Evolutionary conservation across 352 stramenopile genomes (phyloP), one percentile per base, ranked within the genome.

Genomic region (Phytopythium delawarense): DNA sequence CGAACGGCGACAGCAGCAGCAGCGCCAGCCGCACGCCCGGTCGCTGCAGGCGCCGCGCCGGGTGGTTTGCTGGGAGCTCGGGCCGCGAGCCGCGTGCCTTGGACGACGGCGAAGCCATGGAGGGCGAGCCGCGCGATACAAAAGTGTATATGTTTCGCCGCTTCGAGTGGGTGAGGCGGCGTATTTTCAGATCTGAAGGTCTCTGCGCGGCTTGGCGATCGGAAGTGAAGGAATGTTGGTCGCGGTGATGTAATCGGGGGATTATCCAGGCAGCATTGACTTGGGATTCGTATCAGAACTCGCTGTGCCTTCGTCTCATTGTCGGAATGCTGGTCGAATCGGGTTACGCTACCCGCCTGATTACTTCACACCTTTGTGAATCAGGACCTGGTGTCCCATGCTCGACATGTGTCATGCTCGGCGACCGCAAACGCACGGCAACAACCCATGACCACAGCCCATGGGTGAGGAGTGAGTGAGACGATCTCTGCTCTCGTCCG

Each of bases 1-100:
- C 34, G 16, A 91, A 69, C 13, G 81, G 81, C 21, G 71, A 55
- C 39, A 78, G 46, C 51, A 88, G 23, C 52, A 89, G 35, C 59
- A 87, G 52, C 50, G 66, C 18, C 12, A 75, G 4, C 4, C 64
- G 61, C 7, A 61, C 34, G 25, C n/a, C 56, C 2, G 50, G 51
- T 28, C 32, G 40, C 30, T 68, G 66, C 13, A 82, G 37, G 21
- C 59, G 56, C 25, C 35, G 44, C 13, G 64, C 59, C 28, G 57
- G 62, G 39, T 72, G 49, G 44, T 76, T 9, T 1, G 53, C 28
- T 9, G 65, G 68, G 21, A 70, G 68, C 2, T 67, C 60, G 7
- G 65, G 65, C 23, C 46, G 56, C 9, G 61, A 62, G 5, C 61
- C 30, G 0, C 55, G 37, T 28, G 37, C 8, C n/a, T 34, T 48